A percentile compares a stretch with the other conserved stretches of the same genome.
Conservation (phyloP, 1,284 basidiomycete species). For the Puccinia novopanici region DNA sequence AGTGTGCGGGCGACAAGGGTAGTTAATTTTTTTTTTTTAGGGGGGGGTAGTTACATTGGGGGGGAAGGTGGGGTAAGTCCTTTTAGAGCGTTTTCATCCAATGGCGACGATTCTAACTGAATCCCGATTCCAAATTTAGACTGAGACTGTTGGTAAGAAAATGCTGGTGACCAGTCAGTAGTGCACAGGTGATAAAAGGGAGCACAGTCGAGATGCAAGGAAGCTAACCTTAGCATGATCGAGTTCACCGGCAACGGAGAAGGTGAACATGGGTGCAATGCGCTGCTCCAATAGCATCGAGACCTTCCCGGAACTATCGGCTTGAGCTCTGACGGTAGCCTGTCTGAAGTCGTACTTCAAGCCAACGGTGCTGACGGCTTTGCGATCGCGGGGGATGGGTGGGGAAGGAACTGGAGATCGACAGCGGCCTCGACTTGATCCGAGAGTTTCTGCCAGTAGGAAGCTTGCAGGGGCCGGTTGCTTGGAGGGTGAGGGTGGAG, state of each 20-base stretch:
- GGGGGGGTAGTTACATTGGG: conserved; percentile 36
- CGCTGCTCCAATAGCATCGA: conserved; percentile 92
- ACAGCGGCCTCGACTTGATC: conserved; percentile 99
- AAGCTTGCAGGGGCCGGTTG: conserved; percentile 77
- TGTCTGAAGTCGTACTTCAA: conserved; percentile 95
- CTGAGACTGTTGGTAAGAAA: conserved; percentile 28
- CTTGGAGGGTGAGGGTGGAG: conserved; percentile 85
- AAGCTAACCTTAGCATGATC: conserved; percentile 85
- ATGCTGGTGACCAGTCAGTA: not conserved
- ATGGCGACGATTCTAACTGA: conserved; percentile 50
- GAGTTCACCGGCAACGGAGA: conserved; percentile 93
- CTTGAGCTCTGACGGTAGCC: conserved; percentile 86
- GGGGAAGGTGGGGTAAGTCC: conserved; percentile 44
- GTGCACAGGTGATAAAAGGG: not conserved
- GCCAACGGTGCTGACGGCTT: conserved; percentile 87
- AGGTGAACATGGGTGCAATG: conserved; percentile 90
- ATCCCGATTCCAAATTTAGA: conserved; percentile 51
- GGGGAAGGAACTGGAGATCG: conserved; percentile 80
- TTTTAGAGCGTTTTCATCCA: conserved; percentile 48
- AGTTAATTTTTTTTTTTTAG: not conserved
- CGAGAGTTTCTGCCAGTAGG: conserved; percentile 93
- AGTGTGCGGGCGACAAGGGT: no score
- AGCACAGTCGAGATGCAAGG: not conserved
- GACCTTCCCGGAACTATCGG: conserved; percentile 90
- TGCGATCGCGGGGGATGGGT: conserved; percentile 71